Conservation (phyloP, 371 early-diverging fungal genomes). For the Nematocida displodere region DNA sequence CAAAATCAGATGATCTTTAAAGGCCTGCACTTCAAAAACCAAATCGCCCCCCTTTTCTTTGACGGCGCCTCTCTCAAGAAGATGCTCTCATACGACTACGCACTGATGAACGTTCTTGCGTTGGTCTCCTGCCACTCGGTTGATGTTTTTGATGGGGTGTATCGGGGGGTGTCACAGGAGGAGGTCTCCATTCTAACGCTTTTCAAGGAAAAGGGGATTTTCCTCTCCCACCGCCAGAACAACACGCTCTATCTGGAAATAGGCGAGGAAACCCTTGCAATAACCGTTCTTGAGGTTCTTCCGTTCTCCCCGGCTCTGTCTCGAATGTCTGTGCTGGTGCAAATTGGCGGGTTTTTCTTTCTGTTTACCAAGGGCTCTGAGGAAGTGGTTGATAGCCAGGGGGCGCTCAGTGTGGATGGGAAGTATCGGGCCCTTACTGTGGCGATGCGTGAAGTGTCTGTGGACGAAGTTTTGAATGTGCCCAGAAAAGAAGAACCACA, state of each 20-base stretch:
- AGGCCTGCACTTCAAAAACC: constrained; percentile 43
- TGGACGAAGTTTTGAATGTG: constrained; percentile 69
- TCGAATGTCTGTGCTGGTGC: constrained; percentile 61
- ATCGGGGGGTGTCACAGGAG: constrained; percentile 64
- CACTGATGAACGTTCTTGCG: constrained; percentile 50
- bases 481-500: constrained; percentile 66
- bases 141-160: constrained; percentile 58
- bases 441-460: constrained; percentile 71
- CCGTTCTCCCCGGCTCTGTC: constrained; percentile 63
- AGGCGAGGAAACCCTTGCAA: not conserved
- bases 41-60: not conserved
- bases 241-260: constrained; percentile 27
- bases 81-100: not conserved
- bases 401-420: constrained; percentile 71
- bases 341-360: constrained; percentile 42
- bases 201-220: constrained; percentile 23
- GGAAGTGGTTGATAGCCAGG: constrained; percentile 54
- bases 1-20: constrained; percentile 87
- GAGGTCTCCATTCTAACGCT: constrained; percentile 62
- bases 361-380: constrained; percentile 85
- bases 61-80: not conserved
- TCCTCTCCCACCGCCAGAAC: constrained; percentile 41
- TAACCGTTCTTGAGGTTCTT: constrained; percentile 4
- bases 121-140: constrained; percentile 63
- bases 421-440: constrained; percentile 79